Evolutionary conservation across 2,329 filamentous ascomycete species (phyloP).

Genomic region (Didymella keratinophila): DNA sequence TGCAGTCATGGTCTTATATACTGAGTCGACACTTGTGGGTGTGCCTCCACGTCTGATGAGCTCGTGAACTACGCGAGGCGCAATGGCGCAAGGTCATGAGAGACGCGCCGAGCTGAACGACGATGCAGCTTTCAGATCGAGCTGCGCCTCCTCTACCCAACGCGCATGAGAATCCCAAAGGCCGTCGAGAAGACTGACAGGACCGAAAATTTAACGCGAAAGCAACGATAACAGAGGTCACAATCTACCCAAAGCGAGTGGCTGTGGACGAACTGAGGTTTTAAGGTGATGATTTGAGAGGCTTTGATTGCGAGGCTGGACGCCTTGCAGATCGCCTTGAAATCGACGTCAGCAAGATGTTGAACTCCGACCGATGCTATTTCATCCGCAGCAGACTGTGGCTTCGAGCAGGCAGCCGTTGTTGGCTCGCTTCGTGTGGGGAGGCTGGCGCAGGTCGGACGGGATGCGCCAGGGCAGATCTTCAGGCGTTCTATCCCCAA

Average conservation of each 20-base stretch:
- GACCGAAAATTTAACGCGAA: not conserved
- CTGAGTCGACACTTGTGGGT: not conserved
- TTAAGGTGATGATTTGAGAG: not conserved
- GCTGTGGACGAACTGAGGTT: conserved; percentile 1
- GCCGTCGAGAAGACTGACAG: not conserved
- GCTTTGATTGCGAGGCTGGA: conserved; percentile 16
- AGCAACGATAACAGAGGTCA: not conserved
- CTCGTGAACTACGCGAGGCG: not conserved
- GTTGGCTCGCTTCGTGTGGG: conserved; percentile 4
- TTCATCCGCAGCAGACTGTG: conserved; percentile 1
- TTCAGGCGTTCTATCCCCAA: not conserved
- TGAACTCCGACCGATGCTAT: not conserved
- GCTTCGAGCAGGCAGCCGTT: not conserved
- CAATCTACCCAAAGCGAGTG: conserved; percentile 1
- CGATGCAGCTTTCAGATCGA: not conserved
- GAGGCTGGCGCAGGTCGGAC: conserved; percentile 2
- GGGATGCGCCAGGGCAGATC: not conserved
- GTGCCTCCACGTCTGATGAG: not conserved
- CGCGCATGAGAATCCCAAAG: not conserved
- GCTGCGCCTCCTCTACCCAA: not conserved
- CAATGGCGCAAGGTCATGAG: not conserved
- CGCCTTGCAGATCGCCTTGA: conserved; percentile 22
- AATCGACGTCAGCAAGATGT: conserved; percentile 13
- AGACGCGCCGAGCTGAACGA: not conserved
- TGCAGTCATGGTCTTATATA: conserved; percentile 4